These are phyloP conservation scores for Endotrypanum monterogeii DNA, from an alignment of 208 protist species.

Conservation along the genomic window DNA sequence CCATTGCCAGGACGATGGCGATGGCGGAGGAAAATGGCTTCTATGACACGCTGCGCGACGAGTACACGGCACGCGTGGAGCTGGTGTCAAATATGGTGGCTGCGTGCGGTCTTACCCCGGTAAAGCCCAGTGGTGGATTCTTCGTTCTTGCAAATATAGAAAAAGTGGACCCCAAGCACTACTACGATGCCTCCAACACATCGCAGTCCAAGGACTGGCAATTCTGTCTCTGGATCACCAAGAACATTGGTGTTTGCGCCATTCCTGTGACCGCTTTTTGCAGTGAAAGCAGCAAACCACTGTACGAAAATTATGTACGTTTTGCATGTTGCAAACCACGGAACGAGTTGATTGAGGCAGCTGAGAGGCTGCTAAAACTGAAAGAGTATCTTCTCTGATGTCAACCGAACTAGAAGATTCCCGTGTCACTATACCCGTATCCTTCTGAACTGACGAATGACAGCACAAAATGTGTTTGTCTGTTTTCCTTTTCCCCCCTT, in stretches of 20 bases:
- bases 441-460: background rate
- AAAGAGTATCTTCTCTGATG: constrained; percentile 35
- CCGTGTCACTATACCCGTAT: background rate
- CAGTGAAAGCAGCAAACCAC: constrained; percentile 35
- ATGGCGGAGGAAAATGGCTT: constrained; percentile 55
- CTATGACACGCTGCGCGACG: constrained; percentile 42
- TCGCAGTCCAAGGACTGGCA: constrained; percentile 74
- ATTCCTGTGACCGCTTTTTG: constrained; percentile 90
- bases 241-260: constrained; percentile 77
- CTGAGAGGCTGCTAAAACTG: constrained; percentile 56
- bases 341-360: constrained; percentile 47
- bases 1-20: constrained; percentile 68
- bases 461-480: background rate
- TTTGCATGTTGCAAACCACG: constrained; percentile 92
- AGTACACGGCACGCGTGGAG: constrained; percentile 54
- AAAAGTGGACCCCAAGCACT: constrained; percentile 66
- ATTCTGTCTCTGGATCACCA: constrained; percentile 90
- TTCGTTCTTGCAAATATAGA: constrained; percentile 90
- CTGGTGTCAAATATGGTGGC: constrained; percentile 43
- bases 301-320: constrained; percentile 75
- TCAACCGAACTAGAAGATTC: background rate
- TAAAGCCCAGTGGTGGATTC: constrained; percentile 75
- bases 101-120: constrained; percentile 42
- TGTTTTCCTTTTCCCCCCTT: background rate
- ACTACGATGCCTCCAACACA: constrained; percentile 55